A percentile compares a stretch with the other conserved stretches of the same genome.
Conservation (phyloP, 257 asterid genomes). For the Fraxinus excelsior region DNA sequence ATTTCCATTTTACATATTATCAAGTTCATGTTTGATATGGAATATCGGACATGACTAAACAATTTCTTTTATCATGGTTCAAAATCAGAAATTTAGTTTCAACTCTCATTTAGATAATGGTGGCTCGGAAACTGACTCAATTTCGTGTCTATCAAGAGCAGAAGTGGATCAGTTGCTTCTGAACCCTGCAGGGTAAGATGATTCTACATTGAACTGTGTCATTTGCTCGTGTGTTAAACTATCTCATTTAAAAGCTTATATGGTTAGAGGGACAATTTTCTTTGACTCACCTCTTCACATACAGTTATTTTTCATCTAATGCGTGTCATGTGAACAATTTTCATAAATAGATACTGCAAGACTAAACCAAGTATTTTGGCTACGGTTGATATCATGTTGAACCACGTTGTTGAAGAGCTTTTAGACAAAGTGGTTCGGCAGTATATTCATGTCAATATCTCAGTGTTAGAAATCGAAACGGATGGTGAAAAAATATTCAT, state of each 20-base stretch:
- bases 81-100: background rate
- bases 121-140: constrained; percentile 49
- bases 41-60: background rate
- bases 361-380: too few relatives aligned
- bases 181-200: constrained; percentile 74
- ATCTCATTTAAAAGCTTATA: background rate
- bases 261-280: background rate
- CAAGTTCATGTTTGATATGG: background rate
- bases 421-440: background rate
- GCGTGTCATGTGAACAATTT: too few relatives aligned
- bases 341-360: too few relatives aligned
- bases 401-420: background rate
- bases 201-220: background rate
- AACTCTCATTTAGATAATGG: constrained; percentile 49
- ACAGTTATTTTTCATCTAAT: too few relatives aligned
- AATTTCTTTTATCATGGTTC: background rate
- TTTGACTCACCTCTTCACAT: background rate
- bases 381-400: background rate
- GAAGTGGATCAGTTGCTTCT: constrained; percentile 75
- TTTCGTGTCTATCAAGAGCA: constrained; percentile 63
- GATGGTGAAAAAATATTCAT: too few relatives aligned
- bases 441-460: background rate
- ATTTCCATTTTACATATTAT: background rate
- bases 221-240: background rate
- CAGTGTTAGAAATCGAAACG: background rate